Evolutionary conservation across 2,329 filamentous ascomycete genomes (phyloP), one percentile per base, ranked within the genome.

Genomic region (Raffaelea arxii): DNA sequence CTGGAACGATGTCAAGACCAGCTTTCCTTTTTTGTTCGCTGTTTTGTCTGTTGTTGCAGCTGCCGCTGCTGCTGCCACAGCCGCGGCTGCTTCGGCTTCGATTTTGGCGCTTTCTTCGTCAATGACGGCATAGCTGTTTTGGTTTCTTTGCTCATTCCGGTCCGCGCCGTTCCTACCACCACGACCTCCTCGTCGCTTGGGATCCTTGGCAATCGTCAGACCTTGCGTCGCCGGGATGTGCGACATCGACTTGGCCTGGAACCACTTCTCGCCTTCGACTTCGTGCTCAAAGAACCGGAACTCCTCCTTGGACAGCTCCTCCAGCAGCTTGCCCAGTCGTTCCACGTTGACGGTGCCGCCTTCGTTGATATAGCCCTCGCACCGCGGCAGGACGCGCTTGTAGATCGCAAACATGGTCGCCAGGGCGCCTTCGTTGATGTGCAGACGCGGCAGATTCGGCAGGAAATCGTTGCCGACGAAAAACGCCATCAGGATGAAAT

Each of bases 381-480:
- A 84, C 60, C 84, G 81, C 7, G 90, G 90, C 49, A 98, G 71
- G 32, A 95, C 81, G 41, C 84, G 76, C 66, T 97, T 97, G 74
- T 98, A 98, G 50, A 95, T 81, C 60, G 85, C 84, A 65, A 98
- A 98, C 92, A 98, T 98, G 60, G 92, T 83, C 22, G 91, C 87
- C 64, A 98, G 70, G 21, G 94, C 92, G 54, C 92, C 94, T 66
- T 98, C 94, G 65, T 98, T 98, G 66, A 98, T 98, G 66, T 98
- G 92, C 54, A 98, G 69, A 59, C 94, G 87, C 5, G 94, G 94
- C 49, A 98, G 74, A 66, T 98, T 96, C 3, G 92, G 92, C 64
- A 98, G 76, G 69, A 98, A 98, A 76, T 98, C 92, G 66, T 98
- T 98, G 62, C 92, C 92, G 58, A 98, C 88, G 65, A 98, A 98